Evolutionary conservation across 2,329 filamentous ascomycete genomes (phyloP).

Genomic region (Coleophoma crateriformis): DNA sequence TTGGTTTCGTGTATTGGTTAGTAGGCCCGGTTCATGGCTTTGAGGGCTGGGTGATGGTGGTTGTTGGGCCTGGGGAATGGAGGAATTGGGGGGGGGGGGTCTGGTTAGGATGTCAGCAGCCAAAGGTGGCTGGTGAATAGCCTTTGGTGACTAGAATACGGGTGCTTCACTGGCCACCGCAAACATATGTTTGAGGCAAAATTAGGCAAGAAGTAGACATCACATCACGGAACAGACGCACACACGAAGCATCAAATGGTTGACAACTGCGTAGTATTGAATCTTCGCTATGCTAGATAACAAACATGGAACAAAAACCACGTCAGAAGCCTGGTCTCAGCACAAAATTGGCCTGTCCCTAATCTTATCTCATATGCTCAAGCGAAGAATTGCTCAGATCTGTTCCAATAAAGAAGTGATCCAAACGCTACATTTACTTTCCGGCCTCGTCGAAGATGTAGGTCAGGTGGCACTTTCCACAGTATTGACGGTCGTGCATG

Average conservation of each 20-base stretch:
- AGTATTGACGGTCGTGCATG: constrained; percentile 92
- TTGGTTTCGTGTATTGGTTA: too few relatives aligned
- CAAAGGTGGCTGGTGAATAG: too few relatives aligned
- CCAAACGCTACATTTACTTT: constrained; percentile 32
- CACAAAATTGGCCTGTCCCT: constrained; percentile 2
- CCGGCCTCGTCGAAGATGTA: constrained; percentile 62
- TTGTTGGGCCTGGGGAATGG: too few relatives aligned
- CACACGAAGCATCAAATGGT: neutral
- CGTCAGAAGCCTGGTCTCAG: constrained; percentile 6
- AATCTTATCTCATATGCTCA: constrained; percentile 1
- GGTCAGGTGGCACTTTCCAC: constrained; percentile 64
- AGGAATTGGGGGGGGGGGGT: too few relatives aligned
- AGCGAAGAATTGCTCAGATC: neutral
- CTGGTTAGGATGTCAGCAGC: too few relatives aligned
- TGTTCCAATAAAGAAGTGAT: constrained; percentile 47
- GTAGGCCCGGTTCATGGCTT: too few relatives aligned
- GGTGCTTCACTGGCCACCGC: too few relatives aligned
- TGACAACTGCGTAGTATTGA: constrained; percentile 10
- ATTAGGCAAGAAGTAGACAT: too few relatives aligned
- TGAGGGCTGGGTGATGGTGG: too few relatives aligned
- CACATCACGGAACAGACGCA: too few relatives aligned
- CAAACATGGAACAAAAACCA: neutral
- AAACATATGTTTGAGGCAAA: too few relatives aligned
- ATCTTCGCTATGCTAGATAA: constrained; percentile 11
- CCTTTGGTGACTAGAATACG: too few relatives aligned